These are phyloP conservation scores for Eutypella sp. DNA, from an alignment of 2,329 filamentous ascomycete species.

Conservation along the genomic window DNA sequence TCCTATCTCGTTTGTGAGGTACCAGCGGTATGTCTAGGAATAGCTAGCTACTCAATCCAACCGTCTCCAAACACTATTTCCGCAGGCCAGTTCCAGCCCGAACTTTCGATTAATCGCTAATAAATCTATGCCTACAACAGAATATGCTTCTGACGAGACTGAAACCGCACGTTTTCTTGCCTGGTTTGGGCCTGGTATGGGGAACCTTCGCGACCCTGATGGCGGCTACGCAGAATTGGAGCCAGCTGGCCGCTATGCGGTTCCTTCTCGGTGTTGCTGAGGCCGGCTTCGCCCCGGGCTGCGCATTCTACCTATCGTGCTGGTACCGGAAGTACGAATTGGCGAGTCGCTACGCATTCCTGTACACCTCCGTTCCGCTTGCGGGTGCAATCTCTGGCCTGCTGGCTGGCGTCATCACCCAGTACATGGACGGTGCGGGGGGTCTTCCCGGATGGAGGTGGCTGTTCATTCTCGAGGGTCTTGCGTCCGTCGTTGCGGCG, in stretches of 20 bases:
- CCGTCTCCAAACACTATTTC: conserved; percentile 15
- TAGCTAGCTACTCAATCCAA: conserved; percentile 10
- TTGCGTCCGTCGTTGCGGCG: conserved; percentile 5
- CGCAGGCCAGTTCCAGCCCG: too few species aligned
- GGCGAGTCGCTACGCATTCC: conserved; percentile 13
- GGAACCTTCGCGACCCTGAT: conserved; percentile 17
- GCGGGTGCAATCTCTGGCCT: conserved; percentile 17
- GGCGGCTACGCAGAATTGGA: conserved; percentile 17
- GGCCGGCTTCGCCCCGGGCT: conserved; percentile 19
- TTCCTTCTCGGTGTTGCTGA: conserved; percentile 19
- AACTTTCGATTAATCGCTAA: too few species aligned
- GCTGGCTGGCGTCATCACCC: conserved; percentile 16
- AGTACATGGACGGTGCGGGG: conserved; percentile 15
- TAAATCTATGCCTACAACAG: too few species aligned
- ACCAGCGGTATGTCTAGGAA: conserved; percentile 20
- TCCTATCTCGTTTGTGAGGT: conserved; percentile 22
- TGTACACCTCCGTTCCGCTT: conserved; percentile 17
- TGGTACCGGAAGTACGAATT: conserved; percentile 21
- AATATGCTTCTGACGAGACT: neutral
- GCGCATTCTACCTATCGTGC: conserved; percentile 18
- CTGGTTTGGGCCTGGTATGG: conserved; percentile 13
- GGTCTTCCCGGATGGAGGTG: conserved; percentile 23
- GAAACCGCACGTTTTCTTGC: neutral
- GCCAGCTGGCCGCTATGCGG: conserved; percentile 14
- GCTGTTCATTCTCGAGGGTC: conserved; percentile 19